Conservation (phyloP, 345 rosid genomes). For the Linum trigynum region DNA sequence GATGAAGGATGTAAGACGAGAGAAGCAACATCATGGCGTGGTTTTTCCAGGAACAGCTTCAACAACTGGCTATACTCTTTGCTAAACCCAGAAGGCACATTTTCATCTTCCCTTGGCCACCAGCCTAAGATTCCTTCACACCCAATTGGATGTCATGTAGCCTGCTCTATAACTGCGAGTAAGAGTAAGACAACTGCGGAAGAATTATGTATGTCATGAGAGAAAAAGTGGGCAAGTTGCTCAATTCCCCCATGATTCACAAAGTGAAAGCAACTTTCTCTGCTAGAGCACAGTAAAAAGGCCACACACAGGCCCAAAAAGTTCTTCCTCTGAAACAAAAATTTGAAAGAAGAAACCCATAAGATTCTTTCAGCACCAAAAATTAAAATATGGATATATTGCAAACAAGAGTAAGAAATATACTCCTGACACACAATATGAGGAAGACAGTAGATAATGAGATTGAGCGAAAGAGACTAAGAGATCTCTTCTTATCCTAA, state of each 20-base stretch:
- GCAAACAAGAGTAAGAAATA: not conserved
- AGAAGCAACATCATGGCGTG: slow-evolving; percentile 77
- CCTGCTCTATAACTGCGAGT: slow-evolving; percentile 85
- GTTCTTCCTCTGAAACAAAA: slow-evolving; percentile 56
- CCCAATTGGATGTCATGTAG: slow-evolving; percentile 80
- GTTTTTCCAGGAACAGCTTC: slow-evolving; percentile 69
- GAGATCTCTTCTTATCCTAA: not conserved
- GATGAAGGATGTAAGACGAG: slow-evolving; percentile 67
- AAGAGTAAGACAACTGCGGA: slow-evolving; percentile 43
- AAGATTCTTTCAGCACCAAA: slow-evolving; percentile 7
- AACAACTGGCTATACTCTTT: slow-evolving; percentile 68
- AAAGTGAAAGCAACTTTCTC: slow-evolving; percentile 90
- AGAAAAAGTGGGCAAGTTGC: slow-evolving; percentile 47
- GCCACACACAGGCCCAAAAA: slow-evolving; percentile 64
- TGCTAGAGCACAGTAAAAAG: slow-evolving; percentile 70
- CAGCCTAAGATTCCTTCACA: slow-evolving; percentile 92
- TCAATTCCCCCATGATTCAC: slow-evolving; percentile 77
- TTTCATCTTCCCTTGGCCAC: slow-evolving; percentile 94
- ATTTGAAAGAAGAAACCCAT: slow-evolving; percentile 15
- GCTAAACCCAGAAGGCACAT: slow-evolving; percentile 60
- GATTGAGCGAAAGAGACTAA: not conserved
- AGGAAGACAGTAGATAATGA: not conserved
- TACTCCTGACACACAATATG: not conserved
- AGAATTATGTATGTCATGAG: slow-evolving; percentile 40
- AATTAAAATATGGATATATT: not conserved